Percentiles rank a stretch among this genome's conserved stretches.
phyloP scores from a whole-genome alignment of 768 basidiomycete genomes.

The Trametes coccinea region DNA sequence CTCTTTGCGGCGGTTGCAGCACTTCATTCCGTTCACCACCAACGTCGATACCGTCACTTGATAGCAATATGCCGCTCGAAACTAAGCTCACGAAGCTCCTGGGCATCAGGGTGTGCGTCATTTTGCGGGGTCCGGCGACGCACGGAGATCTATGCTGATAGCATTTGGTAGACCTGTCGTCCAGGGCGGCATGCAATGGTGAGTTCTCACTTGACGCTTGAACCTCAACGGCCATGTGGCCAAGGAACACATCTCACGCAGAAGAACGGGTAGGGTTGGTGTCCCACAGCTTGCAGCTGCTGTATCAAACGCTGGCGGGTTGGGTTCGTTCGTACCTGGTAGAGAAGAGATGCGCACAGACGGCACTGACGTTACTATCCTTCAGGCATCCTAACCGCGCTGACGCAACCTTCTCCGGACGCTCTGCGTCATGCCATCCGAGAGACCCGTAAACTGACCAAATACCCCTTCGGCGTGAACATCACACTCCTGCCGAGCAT shows the following conservation, averaged over 20 bases:
- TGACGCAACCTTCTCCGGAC: slow-evolving; percentile 85
- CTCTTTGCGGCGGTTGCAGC: too few species aligned
- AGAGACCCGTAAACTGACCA: slow-evolving; percentile 68
- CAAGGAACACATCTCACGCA: background rate
- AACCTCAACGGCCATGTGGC: background rate
- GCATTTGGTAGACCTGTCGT: slow-evolving; percentile 62
- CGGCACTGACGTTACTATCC: background rate
- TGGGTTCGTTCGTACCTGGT: slow-evolving; percentile 46
- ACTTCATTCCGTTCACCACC: too few species aligned
- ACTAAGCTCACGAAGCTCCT: slow-evolving; percentile 67
- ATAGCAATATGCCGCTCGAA: slow-evolving; percentile 25
- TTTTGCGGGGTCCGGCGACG: too few species aligned
- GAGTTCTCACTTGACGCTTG: slow-evolving; percentile 16
- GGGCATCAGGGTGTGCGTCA: slow-evolving; percentile 61
- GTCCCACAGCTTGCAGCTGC: slow-evolving; percentile 72
- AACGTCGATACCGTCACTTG: background rate
- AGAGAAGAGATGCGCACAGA: background rate
- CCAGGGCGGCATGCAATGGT: slow-evolving; percentile 94
- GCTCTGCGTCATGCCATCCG: slow-evolving; percentile 78
- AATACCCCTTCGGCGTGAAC: slow-evolving; percentile 83
- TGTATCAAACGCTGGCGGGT: slow-evolving; percentile 80
- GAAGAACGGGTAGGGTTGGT: slow-evolving; percentile 61
- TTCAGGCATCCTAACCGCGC: slow-evolving; percentile 77
- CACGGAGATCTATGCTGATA: too few species aligned
- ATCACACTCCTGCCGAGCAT: slow-evolving; percentile 87